Evolutionary conservation across 1,139 yeast species (phyloP).

Genomic region (Taphrina pruni): DNA sequence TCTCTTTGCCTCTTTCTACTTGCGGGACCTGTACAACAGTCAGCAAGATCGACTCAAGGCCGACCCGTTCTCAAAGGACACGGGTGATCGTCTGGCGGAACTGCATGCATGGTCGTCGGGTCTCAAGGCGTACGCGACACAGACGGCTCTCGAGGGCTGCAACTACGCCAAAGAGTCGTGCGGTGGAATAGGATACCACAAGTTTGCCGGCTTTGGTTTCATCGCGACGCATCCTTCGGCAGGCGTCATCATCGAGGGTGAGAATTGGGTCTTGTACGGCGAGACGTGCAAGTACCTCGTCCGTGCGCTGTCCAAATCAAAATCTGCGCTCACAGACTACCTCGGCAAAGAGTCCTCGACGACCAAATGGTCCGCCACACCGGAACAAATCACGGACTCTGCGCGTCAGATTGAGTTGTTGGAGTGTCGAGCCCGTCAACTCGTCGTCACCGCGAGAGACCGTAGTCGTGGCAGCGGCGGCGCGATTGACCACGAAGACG

Average conservation of each 20-base stretch:
- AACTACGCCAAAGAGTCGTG: constrained; percentile 33
- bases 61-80: constrained; percentile 41
- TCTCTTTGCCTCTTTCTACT: constrained; percentile 70
- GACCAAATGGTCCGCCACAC: constrained; percentile 10
- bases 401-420: constrained; percentile 20
- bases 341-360: neutral
- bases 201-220: constrained; percentile 39
- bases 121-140: constrained; percentile 39
- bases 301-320: constrained; percentile 26
- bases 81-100: constrained; percentile 35
- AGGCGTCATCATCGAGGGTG: constrained; percentile 40
- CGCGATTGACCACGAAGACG: constrained; percentile 32
- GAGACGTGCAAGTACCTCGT: constrained; percentile 40
- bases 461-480: constrained; percentile 6
- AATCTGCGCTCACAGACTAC: constrained; percentile 28
- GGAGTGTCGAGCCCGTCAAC: constrained; percentile 27
- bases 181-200: constrained; percentile 39
- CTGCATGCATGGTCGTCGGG: constrained; percentile 40
- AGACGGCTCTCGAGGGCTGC: constrained; percentile 36
- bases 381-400: constrained; percentile 10
- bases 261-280: constrained; percentile 36
- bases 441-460: constrained; percentile 16
- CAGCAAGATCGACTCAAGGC: constrained; percentile 56
- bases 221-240: constrained; percentile 37
- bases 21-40: constrained; percentile 60